Evolutionary conservation across 148 eudicot genomes (phyloP), one percentile per base, ranked within the genome.

Genomic region (Rhododendron kiyosumense): DNA sequence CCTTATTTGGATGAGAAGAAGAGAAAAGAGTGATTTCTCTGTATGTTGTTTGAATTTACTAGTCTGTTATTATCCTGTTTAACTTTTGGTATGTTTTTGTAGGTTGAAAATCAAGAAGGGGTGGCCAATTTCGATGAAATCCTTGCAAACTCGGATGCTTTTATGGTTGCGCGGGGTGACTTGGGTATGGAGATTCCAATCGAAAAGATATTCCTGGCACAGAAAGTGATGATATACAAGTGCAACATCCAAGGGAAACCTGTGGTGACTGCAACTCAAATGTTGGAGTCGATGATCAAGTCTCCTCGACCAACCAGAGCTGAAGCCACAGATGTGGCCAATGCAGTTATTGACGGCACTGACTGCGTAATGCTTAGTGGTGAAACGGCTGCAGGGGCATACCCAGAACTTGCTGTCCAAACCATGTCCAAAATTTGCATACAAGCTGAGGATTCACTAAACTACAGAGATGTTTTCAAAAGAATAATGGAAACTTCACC

Each of bases 61-160:
- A 7, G 11, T 77, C 5, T 38, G 24, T 77, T 41, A 18, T 41
- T 18, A 7, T 2, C 2, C 46, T 24, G n/a, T 8, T 20, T 6
- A 36, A 65, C 26, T 17, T 34, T 45, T 30, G 4, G 46, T 5
- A 7, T 26, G 18, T 26, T 30, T 41, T 13, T 14, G 12, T 38
- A 85, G 87, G 87, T 85, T 85, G 87, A 85, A 71, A 85, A 85
- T 80, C 87, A 80, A 85, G 87, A 85, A 85, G 87, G 87, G 69
- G 84, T 85, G 48, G 65, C 84, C 6, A 85, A 85, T 71, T 85
- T 85, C 4, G 87, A 85, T 20, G 87, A 80, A 7, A 85, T 85
- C n/a, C 87, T 85, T 46, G 79, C 84, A 30, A 85, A 85, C 48
- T 61, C 87, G 18, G 87, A 81, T 51, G 87, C 87, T 43, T 85